These are phyloP conservation scores for Ogataea ganodermae DNA, from an alignment of 805 yeast genomes.

Conservation along the genomic window DNA sequence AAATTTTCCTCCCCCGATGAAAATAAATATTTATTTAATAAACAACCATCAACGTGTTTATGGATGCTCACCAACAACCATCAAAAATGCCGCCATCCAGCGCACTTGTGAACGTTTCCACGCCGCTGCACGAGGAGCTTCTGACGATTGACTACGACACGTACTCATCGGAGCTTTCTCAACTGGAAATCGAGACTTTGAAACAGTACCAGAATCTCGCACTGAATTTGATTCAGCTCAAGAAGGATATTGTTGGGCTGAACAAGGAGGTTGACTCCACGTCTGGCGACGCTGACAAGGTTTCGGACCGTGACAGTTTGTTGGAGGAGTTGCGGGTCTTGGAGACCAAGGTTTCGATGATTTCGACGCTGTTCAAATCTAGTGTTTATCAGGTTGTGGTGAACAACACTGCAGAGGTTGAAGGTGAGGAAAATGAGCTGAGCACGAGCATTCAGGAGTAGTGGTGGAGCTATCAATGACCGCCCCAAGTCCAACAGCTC, in stretches of 20 bases:
- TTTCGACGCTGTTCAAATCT: conserved; percentile 36
- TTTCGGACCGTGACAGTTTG: conserved; percentile 24
- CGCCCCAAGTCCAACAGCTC: too few relatives aligned
- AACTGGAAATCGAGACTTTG: conserved; percentile 39
- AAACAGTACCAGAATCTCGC: conserved; percentile 43
- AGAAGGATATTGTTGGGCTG: conserved; percentile 27
- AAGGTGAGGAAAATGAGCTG: conserved; percentile 16
- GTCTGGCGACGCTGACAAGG: conserved; percentile 19
- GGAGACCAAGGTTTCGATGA: conserved; percentile 30
- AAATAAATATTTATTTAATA: neutral
- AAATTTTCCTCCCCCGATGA: neutral
- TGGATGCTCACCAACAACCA: neutral
- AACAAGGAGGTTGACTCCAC: conserved; percentile 29
- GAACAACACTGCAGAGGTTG: conserved; percentile 18
- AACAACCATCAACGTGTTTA: neutral
- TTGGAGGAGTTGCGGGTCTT: conserved; percentile 24
- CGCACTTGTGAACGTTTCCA: neutral
- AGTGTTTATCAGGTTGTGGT: conserved; percentile 32
- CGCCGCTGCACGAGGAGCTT: conserved; percentile 18
- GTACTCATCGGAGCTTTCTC: conserved; percentile 32
- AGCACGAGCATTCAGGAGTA: conserved; percentile 22
- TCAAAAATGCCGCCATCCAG: conserved; percentile 5
- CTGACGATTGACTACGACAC: conserved; percentile 29
- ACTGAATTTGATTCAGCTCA: conserved; percentile 30
- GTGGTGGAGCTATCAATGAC: too few relatives aligned